phyloP scores from a whole-genome alignment of 1,284 basidiomycete genomes.

The Peniophora sp. region DNA sequence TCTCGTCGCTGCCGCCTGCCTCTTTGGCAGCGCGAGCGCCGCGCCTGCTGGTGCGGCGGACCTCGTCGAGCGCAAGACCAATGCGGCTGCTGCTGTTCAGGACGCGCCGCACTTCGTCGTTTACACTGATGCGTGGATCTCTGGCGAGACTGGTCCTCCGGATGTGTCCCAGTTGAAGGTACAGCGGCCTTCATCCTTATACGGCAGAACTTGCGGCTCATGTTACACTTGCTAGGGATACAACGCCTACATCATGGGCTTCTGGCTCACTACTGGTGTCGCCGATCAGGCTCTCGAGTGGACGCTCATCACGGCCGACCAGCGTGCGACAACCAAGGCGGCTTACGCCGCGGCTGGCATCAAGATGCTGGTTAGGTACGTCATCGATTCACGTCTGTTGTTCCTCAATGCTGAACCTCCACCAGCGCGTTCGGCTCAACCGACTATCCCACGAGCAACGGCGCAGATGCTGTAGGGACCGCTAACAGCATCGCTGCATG shows the following conservation, averaged over 20 bases:
- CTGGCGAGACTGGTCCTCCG: constrained; percentile 34
- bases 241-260: constrained; percentile 28
- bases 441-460: constrained; percentile 30
- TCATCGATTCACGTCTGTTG: no score
- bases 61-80: neutral
- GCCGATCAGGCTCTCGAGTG: constrained; percentile 41
- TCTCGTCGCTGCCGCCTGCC: neutral
- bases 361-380: constrained; percentile 36
- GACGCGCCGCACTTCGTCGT: constrained; percentile 11
- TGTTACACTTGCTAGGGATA: neutral
- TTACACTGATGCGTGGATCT: constrained; percentile 37
- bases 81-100: neutral
- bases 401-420: no score
- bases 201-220: neutral
- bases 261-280: constrained; percentile 40
- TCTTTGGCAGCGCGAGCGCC: neutral
- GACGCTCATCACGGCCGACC: constrained; percentile 29
- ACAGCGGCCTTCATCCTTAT: constrained; percentile 9
- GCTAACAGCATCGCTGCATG: constrained; percentile 43
- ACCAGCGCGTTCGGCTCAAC: constrained; percentile 42
- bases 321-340: constrained; percentile 35
- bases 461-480: constrained; percentile 35
- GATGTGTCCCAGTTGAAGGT: constrained; percentile 27
- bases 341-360: constrained; percentile 51
- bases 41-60: neutral